Evolutionary conservation across 2,329 filamentous ascomycete genomes (phyloP).

Genomic region (Colletotrichum sp.): DNA sequence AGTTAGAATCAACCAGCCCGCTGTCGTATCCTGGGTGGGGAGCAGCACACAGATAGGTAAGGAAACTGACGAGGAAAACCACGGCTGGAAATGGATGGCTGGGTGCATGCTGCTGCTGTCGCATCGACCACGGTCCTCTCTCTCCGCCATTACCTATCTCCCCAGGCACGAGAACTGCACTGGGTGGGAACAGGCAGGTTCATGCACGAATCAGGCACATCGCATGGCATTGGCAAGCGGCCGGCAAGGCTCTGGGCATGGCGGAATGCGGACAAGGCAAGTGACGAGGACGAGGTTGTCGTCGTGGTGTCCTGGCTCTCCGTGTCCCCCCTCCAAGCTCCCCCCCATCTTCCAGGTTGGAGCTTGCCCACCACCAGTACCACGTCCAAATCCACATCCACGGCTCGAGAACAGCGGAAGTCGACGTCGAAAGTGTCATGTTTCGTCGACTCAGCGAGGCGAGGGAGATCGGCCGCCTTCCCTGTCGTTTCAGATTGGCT

Average conservation of each 20-base stretch:
- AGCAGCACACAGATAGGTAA: not conserved
- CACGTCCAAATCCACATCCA: not conserved
- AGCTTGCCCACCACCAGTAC: not conserved
- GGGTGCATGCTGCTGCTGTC: slow-evolving; percentile 17
- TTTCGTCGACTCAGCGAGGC: slow-evolving; percentile 21
- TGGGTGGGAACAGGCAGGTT: slow-evolving; percentile 1
- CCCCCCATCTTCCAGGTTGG: not conserved
- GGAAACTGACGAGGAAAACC: slow-evolving; percentile 3
- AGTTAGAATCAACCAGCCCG: not conserved
- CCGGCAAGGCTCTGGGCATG: not conserved
- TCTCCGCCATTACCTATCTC: slow-evolving; percentile 3
- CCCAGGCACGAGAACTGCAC: not conserved
- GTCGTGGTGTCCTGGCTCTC: not conserved
- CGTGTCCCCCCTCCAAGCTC: not conserved
- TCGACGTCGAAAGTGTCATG: slow-evolving; percentile 19
- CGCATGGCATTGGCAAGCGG: not conserved
- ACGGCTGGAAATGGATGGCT: slow-evolving; percentile 10
- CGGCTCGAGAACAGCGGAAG: not conserved
- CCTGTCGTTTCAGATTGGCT: slow-evolving; percentile 19
- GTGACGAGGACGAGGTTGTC: not conserved
- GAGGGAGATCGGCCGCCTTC: slow-evolving; percentile 15
- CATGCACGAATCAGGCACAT: slow-evolving; percentile 12
- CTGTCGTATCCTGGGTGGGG: slow-evolving; percentile 8
- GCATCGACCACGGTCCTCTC: slow-evolving; percentile 8
- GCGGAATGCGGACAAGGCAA: not conserved